Evolutionary conservation across 345 rosid genomes (phyloP).

Genomic region (Clarkia xantiana): DNA sequence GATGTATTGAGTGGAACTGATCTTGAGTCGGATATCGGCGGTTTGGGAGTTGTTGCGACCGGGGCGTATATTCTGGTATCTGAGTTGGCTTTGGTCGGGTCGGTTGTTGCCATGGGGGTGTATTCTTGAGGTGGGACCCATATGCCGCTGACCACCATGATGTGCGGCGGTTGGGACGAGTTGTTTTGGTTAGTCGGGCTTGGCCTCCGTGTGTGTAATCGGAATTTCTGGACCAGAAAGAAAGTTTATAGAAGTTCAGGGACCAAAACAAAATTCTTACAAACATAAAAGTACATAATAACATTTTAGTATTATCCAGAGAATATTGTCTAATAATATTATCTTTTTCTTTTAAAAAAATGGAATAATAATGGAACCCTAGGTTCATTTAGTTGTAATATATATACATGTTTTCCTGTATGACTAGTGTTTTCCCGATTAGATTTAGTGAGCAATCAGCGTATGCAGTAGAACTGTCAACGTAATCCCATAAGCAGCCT

Average conservation of each 20-base stretch:
- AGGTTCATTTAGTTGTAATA: too few relatives aligned
- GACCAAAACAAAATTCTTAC: too few relatives aligned
- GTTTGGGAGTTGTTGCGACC: constrained; percentile 13
- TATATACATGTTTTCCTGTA: too few relatives aligned
- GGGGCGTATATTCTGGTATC: constrained; percentile 32
- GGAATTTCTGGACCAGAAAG: constrained; percentile 53
- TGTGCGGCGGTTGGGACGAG: constrained; percentile 54
- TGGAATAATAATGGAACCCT: too few relatives aligned
- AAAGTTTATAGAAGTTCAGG: neutral
- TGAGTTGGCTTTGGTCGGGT: constrained; percentile 10
- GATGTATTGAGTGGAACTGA: neutral
- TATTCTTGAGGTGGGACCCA: constrained; percentile 72
- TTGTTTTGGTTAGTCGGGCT: constrained; percentile 26
- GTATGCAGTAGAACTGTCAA: too few relatives aligned
- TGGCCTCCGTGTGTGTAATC: constrained; percentile 82
- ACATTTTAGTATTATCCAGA: neutral
- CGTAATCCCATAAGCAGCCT: too few relatives aligned
- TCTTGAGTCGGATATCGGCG: constrained; percentile 1
- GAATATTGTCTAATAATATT: too few relatives aligned
- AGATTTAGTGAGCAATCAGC: too few relatives aligned
- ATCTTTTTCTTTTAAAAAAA: too few relatives aligned
- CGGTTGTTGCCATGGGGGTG: constrained; percentile 23
- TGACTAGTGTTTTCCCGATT: too few relatives aligned
- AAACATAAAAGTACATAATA: neutral
- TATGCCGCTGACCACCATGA: constrained; percentile 80